Percentiles rank a stretch among this genome's conserved stretches.
phyloP scores from a whole-genome alignment of 2,329 filamentous ascomycete genomes.

The Trichoderma asperellum region DNA sequence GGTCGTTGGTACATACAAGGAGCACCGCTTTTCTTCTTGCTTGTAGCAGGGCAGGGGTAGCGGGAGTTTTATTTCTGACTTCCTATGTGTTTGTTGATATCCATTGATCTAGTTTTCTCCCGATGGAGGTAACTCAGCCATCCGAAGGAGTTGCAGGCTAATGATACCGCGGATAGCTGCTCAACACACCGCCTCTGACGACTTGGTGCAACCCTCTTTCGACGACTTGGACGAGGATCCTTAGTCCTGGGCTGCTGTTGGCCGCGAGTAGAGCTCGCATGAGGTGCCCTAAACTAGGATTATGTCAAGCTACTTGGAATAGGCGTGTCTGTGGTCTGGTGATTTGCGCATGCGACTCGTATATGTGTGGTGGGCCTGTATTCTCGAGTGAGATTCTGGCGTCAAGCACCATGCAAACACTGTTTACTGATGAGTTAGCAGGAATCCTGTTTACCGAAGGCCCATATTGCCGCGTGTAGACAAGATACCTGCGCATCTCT shows the following conservation, averaged over 20 bases:
- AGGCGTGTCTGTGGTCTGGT: conserved; percentile 14
- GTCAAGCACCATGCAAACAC: not conserved
- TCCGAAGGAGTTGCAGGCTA: not conserved
- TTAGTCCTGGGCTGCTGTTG: conserved; percentile 4
- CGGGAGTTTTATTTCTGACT: not conserved
- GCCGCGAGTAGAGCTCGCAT: conserved; percentile 9
- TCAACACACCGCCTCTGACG: conserved; percentile 24
- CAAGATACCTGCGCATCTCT: not conserved
- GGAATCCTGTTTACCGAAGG: not conserved
- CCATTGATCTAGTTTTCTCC: conserved; percentile 5
- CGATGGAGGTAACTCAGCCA: conserved; percentile 1
- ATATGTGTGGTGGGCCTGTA: conserved; percentile 17
- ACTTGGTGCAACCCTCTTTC: conserved; percentile 7
- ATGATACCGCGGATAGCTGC: conserved; percentile 21
- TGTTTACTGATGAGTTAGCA: not conserved
- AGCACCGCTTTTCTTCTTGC: not conserved
- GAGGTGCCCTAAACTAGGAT: not conserved
- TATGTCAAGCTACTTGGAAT: not conserved
- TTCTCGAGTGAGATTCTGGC: conserved; percentile 5
- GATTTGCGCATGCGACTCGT: conserved; percentile 22
- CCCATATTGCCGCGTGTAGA: not conserved
- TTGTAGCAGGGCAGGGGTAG: not conserved
- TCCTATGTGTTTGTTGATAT: not conserved
- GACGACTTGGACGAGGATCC: not conserved
- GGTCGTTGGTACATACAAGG: conserved; percentile 18